Percentiles rank a stretch among this genome's conserved stretches.
Conservation (phyloP, 192 early-diverging fungal genomes). For the Coemansia sp. region DNA sequence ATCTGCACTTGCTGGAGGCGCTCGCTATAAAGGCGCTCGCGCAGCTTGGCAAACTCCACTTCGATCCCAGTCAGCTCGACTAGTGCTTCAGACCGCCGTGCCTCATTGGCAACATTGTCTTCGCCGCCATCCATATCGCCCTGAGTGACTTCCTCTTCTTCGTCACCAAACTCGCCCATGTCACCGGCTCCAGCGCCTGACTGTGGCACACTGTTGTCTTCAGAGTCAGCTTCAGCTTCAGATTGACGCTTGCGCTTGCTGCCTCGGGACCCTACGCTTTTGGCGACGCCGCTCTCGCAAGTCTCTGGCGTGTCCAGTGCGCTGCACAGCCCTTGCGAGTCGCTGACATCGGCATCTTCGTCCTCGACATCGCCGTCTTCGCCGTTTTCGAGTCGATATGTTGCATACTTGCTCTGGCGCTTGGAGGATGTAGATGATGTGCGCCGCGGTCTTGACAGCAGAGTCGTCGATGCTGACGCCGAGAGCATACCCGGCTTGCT, state of each 20-base stretch:
- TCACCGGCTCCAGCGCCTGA: neutral
- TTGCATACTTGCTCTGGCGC: neutral
- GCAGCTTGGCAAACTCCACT: slow-evolving; percentile 56
- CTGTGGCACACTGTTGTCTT: slow-evolving; percentile 6
- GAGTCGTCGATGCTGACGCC: neutral
- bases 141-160: slow-evolving; percentile 8
- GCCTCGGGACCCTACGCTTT: slow-evolving; percentile 2
- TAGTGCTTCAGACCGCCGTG: slow-evolving; percentile 42
- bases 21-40: slow-evolving; percentile 51
- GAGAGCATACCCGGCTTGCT: slow-evolving; percentile 6
- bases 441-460: neutral
- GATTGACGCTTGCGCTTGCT: slow-evolving; percentile 9
- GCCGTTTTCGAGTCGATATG: slow-evolving; percentile 3
- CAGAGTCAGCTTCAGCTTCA: slow-evolving; percentile 10
- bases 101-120: slow-evolving; percentile 30
- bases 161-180: neutral
- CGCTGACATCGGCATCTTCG: slow-evolving; percentile 13
- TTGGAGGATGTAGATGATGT: slow-evolving; percentile 5
- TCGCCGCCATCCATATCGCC: slow-evolving; percentile 12
- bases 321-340: slow-evolving; percentile 9
- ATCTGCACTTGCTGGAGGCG: slow-evolving; percentile 51
- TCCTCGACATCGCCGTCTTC: slow-evolving; percentile 17
- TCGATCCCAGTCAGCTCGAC: slow-evolving; percentile 49
- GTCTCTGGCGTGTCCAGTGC: slow-evolving; percentile 14
- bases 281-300: neutral